These are phyloP conservation scores for Pestalotiopsis sp. DNA, from an alignment of 2,329 filamentous ascomycete genomes.

Conservation along the genomic window DNA sequence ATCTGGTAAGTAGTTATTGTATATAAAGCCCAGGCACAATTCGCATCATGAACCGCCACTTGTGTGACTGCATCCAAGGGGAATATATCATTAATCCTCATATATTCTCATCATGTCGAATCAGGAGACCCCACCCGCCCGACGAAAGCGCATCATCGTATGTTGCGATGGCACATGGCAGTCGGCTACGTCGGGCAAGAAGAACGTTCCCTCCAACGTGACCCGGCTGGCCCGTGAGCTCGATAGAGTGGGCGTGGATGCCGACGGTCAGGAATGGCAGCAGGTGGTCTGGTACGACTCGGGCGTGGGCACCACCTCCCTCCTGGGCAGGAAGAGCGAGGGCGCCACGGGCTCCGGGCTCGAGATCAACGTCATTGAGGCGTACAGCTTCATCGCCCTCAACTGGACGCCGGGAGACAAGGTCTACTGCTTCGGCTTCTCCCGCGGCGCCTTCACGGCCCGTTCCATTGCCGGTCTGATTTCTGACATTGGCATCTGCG, in stretches of 20 bases:
- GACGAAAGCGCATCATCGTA: conserved; percentile 16
- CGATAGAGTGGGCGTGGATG: conserved; percentile 35
- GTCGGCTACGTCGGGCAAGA: conserved; percentile 21
- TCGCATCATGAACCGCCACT: background rate
- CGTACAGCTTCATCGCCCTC: conserved; percentile 40
- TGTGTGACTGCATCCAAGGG: background rate
- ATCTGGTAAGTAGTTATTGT: background rate
- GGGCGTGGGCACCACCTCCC: conserved; percentile 42
- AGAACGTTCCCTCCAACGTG: conserved; percentile 25
- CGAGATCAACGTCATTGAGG: conserved; percentile 27
- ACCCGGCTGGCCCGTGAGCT: conserved; percentile 24
- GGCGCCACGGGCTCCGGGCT: conserved; percentile 18
- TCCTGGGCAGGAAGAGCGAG: conserved; percentile 23
- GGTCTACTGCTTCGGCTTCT: conserved; percentile 41
- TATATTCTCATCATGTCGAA: background rate
- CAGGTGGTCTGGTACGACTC: conserved; percentile 20
- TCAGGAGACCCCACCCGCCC: background rate
- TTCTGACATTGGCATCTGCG: conserved; percentile 24
- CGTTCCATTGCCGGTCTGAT: conserved; percentile 42
- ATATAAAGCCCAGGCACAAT: background rate
- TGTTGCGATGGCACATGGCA: conserved; percentile 26
- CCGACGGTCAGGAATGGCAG: conserved; percentile 34
- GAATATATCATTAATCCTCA: background rate
- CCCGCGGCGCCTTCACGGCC: conserved; percentile 42
- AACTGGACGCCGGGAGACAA: conserved; percentile 40